These are phyloP conservation scores for Ophiorrhiza pumila DNA, from an alignment of 257 asterid species.

Conservation along the genomic window DNA sequence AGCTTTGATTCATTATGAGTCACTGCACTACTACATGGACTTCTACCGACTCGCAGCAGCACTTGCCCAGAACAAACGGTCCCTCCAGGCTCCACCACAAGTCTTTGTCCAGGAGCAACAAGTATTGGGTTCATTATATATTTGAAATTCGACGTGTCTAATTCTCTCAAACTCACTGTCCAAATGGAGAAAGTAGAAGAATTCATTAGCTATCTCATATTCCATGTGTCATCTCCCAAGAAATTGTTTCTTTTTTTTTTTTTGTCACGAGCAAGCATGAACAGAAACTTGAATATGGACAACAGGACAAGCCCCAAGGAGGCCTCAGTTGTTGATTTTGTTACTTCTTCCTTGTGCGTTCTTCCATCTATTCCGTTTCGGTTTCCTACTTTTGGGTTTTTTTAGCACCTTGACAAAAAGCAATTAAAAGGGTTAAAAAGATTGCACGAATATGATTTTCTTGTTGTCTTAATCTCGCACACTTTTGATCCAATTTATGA, in stretches of 20 bases:
- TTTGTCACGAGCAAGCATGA: too few species aligned
- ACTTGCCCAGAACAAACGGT: neutral
- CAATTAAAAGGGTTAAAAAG: too few species aligned
- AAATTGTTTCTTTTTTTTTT: too few species aligned
- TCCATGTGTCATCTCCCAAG: too few species aligned
- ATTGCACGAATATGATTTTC: too few species aligned
- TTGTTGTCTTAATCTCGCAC: too few species aligned
- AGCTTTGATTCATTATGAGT: neutral
- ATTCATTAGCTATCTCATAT: too few species aligned
- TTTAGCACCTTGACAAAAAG: too few species aligned
- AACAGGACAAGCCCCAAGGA: neutral
- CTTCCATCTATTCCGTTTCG: neutral
- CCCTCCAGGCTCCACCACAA: neutral
- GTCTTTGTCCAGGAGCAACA: neutral
- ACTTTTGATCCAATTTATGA: too few species aligned
- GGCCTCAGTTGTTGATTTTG: neutral
- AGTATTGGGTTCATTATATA: neutral
- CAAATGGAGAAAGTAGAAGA: too few species aligned
- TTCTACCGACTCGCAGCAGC: neutral
- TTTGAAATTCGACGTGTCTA: neutral
- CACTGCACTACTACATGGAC: too few species aligned
- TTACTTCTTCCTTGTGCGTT: neutral
- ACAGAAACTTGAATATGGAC: neutral
- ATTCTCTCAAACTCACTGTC: too few species aligned
- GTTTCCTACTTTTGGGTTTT: neutral